These are phyloP conservation scores for Coccomyxa sp. DNA, from an alignment of 139 green algal species.

Conservation along the genomic window DNA sequence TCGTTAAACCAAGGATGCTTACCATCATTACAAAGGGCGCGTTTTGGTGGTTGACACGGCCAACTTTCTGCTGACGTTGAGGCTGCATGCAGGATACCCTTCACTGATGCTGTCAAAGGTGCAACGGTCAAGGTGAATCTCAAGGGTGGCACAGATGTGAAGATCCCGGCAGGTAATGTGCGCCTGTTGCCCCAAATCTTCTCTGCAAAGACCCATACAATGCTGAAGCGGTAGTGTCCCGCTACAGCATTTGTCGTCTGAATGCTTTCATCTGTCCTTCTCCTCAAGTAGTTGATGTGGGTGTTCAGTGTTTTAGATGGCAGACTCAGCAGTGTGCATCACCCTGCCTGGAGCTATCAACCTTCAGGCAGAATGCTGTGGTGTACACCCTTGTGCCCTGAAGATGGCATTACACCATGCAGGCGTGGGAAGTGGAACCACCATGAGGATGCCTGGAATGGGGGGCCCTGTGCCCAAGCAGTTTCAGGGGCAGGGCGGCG, in stretches of 20 bases:
- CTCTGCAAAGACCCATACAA: background rate
- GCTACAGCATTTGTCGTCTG: too few species aligned
- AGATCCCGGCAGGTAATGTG: conserved; percentile 44
- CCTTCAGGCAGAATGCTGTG: too few species aligned
- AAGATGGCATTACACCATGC: too few species aligned
- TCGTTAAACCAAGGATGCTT: too few species aligned
- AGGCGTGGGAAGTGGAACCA: conserved; percentile 48
- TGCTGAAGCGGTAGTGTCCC: background rate
- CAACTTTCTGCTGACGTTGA: background rate
- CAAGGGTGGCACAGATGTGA: conserved; percentile 36
- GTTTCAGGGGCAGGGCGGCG: background rate
- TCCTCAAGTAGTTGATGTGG: too few species aligned
- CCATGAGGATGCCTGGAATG: conserved; percentile 35
- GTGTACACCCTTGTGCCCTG: too few species aligned
- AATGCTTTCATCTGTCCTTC: too few species aligned
- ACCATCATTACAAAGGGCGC: too few species aligned
- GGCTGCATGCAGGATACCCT: conserved; percentile 4
- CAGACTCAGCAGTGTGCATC: background rate
- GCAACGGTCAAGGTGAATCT: conserved; percentile 25
- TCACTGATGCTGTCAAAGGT: conserved; percentile 60
- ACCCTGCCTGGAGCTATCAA: too few species aligned
- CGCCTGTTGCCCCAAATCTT: background rate
- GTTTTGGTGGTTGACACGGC: too few species aligned
- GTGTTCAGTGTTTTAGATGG: too few species aligned
- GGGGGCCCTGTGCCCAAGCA: conserved; percentile 6